Percentiles rank a stretch among this genome's conserved stretches.
These are phyloP conservation scores for Trypanosoma rangeli DNA, from an alignment of 208 protist species.

Conservation along the genomic window DNA sequence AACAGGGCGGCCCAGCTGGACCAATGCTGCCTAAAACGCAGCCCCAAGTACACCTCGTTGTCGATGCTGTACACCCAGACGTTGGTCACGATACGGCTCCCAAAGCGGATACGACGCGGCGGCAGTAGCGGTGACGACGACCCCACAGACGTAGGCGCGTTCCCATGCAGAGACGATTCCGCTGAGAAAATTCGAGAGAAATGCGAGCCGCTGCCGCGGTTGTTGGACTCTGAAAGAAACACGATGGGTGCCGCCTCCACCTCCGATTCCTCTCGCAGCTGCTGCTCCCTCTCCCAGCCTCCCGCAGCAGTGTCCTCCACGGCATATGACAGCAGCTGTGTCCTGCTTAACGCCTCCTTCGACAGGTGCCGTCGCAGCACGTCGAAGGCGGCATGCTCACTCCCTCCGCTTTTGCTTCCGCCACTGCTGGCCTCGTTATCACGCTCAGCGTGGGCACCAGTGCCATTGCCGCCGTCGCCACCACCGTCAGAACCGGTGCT, in stretches of 20 bases:
- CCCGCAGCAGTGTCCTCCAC: background rate
- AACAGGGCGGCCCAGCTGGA: slow-evolving; percentile 25
- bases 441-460: background rate
- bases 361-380: background rate
- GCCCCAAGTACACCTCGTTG: slow-evolving; percentile 19
- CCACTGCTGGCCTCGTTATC: background rate
- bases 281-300: background rate
- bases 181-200: background rate
- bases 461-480: background rate
- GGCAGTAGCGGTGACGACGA: background rate
- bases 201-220: background rate
- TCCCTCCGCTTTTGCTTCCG: background rate
- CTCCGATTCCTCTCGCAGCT: background rate
- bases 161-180: background rate
- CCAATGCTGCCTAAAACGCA: slow-evolving; percentile 25
- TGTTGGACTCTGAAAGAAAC: background rate
- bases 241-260: background rate
- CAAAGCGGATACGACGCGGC: slow-evolving; percentile 25
- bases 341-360: background rate
- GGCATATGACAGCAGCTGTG: background rate
- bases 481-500: background rate
- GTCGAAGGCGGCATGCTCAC: background rate
- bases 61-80: slow-evolving; percentile 23
- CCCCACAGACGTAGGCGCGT: background rate
- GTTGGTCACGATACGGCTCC: slow-evolving; percentile 20